Conservation (phyloP, 345 rosid genomes). For the Populus ilicifolia region DNA sequence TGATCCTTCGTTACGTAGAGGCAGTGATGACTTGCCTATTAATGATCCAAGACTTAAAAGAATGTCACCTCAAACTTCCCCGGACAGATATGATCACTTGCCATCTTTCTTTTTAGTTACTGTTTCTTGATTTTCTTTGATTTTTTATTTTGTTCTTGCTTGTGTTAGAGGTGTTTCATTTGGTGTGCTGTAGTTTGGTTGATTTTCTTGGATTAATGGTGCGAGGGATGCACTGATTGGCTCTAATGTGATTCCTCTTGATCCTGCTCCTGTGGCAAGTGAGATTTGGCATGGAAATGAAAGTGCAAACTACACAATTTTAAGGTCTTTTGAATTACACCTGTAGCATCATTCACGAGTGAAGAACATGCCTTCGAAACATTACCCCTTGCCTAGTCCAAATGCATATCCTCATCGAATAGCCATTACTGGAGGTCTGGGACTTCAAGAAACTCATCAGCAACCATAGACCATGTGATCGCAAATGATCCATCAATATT, state of each 20-base stretch:
- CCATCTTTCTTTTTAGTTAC: conserved; percentile 21
- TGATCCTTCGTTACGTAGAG: conserved; percentile 68
- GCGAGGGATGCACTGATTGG: conserved; percentile 71
- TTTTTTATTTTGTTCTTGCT: not conserved
- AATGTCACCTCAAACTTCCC: conserved; percentile 53
- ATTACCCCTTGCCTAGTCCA: conserved; percentile 41
- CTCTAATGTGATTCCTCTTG: conserved; percentile 51
- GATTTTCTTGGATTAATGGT: conserved; percentile 2
- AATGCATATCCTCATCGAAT: conserved; percentile 58
- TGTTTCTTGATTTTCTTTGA: not conserved
- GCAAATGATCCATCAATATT: conserved; percentile 58
- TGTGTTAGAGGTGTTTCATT: not conserved
- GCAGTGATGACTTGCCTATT: conserved; percentile 76
- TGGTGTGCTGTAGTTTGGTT: not conserved
- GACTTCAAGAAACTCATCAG: conserved; percentile 75
- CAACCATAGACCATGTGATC: conserved; percentile 62
- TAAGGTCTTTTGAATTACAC: conserved; percentile 77
- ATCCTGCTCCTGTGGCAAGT: conserved; percentile 50
- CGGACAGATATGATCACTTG: conserved; percentile 60
- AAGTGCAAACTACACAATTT: conserved; percentile 47
- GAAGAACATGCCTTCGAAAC: conserved; percentile 53
- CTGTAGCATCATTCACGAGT: conserved; percentile 76
- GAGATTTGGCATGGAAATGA: conserved; percentile 70
- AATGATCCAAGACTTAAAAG: conserved; percentile 61
- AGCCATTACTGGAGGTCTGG: conserved; percentile 75